Conservation (phyloP, 192 early-diverging fungal genomes). For the Umbelopsis sp. region DNA sequence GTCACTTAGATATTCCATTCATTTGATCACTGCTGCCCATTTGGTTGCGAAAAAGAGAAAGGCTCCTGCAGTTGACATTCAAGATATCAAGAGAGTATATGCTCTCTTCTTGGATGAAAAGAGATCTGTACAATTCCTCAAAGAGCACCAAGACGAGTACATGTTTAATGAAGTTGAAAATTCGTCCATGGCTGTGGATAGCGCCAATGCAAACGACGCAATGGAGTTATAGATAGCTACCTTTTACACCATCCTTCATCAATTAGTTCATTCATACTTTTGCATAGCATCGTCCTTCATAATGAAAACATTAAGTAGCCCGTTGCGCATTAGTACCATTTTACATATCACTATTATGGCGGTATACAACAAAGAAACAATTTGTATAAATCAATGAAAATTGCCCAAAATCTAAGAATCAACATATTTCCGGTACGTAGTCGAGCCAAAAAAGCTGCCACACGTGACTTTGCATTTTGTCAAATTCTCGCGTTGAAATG, state of each 20-base stretch:
- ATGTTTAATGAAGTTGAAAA: slow-evolving; percentile 77
- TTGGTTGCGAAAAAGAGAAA: slow-evolving; percentile 91
- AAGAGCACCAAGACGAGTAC: slow-evolving; percentile 93
- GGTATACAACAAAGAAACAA: no score
- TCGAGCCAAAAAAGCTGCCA: no score
- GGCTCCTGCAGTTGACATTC: slow-evolving; percentile 88
- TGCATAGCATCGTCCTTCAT: background rate
- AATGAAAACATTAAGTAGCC: no score
- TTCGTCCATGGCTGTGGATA: slow-evolving; percentile 28
- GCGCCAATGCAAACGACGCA: slow-evolving; percentile 37
- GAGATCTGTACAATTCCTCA: slow-evolving; percentile 93
- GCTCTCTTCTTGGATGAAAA: slow-evolving; percentile 95
- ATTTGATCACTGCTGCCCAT: slow-evolving; percentile 94
- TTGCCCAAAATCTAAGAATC: no score
- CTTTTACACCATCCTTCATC: background rate
- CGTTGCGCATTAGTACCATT: no score
- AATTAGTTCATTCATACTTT: slow-evolving; percentile 4
- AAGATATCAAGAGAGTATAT: slow-evolving; percentile 94
- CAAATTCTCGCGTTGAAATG: slow-evolving; percentile 8
- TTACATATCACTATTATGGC: no score
- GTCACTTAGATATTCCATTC: slow-evolving; percentile 93
- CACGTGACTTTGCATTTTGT: no score
- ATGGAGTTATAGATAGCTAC: slow-evolving; percentile 2
- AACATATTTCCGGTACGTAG: no score
- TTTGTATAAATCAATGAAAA: no score